phyloP scores from a whole-genome alignment of 2,329 filamentous ascomycete genomes.

The Onygenales sp. region DNA sequence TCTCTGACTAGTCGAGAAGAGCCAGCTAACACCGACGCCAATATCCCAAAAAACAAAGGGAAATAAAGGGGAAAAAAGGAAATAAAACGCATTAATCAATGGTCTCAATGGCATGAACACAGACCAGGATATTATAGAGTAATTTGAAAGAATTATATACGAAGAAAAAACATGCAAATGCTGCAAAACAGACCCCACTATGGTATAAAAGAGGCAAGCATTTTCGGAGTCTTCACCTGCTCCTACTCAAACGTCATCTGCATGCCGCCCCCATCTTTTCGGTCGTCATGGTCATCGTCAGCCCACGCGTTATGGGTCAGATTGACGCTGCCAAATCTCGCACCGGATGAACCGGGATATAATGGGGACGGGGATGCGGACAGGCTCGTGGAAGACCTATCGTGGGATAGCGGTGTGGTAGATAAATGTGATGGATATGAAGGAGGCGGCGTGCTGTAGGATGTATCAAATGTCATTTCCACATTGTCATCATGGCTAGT shows the following conservation, averaged over 20 bases:
- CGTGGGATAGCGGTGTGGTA: background rate
- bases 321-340: constrained; percentile 3
- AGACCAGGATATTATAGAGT: too few relatives aligned
- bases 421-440: background rate
- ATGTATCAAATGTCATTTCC: constrained; percentile 64
- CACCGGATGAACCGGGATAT: constrained; percentile 43
- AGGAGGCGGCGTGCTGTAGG: constrained; percentile 37
- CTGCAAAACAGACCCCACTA: too few relatives aligned
- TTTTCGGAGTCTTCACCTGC: background rate
- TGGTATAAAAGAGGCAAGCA: background rate
- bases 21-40: too few relatives aligned
- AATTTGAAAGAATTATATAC: too few relatives aligned
- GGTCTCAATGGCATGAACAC: too few relatives aligned
- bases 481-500: constrained; percentile 28
- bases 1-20: too few relatives aligned
- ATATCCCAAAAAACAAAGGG: too few relatives aligned
- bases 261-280: constrained; percentile 66
- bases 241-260: constrained; percentile 67
- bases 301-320: constrained; percentile 55
- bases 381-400: background rate
- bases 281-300: constrained; percentile 60
- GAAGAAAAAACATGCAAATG: too few relatives aligned
- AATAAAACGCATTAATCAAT: too few relatives aligned
- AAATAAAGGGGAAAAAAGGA: too few relatives aligned
- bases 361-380: constrained; percentile 24